Evolutionary conservation across 129 eudicot species (phyloP), one percentile per base, ranked within the genome.

Genomic region (Tanacetum coccineum): DNA sequence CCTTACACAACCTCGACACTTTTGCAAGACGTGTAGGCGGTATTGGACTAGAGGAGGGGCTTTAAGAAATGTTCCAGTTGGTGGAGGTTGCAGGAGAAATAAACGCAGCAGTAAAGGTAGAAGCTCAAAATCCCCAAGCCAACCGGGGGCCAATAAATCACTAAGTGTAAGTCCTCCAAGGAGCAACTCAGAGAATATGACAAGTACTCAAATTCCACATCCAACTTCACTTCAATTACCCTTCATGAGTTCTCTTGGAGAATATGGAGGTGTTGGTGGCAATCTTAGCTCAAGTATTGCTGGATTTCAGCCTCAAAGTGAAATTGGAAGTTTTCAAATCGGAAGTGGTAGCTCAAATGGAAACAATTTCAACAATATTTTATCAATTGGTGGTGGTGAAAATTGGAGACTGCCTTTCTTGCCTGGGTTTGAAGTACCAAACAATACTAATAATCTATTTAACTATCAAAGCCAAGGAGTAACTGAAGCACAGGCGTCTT

Each of bases 1-100:
- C 82, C 92, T 82, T 44, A 55, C 85, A 6, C 92, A 86, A 21
- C 92, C 92, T 3, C 66, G 92, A 3, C 92, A 86, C 87, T 86
- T 86, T 70, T 86, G 92, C 77, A 86, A 86, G 85, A 75, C 87
- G 2, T 86, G 92, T 13, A 81, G 92, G 19, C 79, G 92, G 19
- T 86, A 86, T 26, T 86, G 92, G 92, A 86, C 92, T 7, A 53
- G 87, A 64, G 92, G 92, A 0, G 92, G 92, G 3, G 87, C 92
- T 70, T 74, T 86, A 12, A 77, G 92, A 66, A 82, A 79, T 4
- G 92, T 86, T 42, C 92, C 92, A 42, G 92, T 86, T 2, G 92
- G 92, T 1, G 92, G 92, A 7, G 92, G 92, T 39, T 86, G 87
- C 78, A 70, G 87, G 58, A 78, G 87, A 68, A 85, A 85, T 83